A percentile compares a stretch with the other conserved stretches of the same genome.
These are phyloP conservation scores for Ganoderma lucidum DNA, from an alignment of 1,284 basidiomycete genomes.

Conservation along the genomic window DNA sequence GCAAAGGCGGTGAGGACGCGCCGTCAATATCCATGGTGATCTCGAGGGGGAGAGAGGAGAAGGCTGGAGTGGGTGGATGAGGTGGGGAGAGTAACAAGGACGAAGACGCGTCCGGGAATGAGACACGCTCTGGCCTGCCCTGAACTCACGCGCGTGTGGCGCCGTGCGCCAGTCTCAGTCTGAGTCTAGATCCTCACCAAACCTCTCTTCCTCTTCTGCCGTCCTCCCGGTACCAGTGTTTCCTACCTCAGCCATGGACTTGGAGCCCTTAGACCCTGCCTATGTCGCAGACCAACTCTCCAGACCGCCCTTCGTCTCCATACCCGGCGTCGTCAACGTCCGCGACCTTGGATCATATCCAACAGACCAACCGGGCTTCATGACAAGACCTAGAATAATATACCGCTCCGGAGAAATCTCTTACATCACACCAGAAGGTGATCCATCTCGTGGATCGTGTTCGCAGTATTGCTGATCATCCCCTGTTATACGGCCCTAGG, in stretches of 20 bases:
- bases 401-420: conserved; percentile 78
- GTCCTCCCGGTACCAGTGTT: background rate
- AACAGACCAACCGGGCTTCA: conserved; percentile 52
- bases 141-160: conserved; percentile 42
- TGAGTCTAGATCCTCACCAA: background rate
- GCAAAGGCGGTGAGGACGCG: conserved; percentile 50
- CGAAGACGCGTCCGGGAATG: conserved; percentile 37
- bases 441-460: conserved; percentile 10
- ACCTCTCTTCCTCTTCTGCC: background rate
- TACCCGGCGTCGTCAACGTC: conserved; percentile 76
- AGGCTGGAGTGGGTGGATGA: conserved; percentile 26
- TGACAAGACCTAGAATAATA: conserved; percentile 63
- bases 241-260: conserved; percentile 37
- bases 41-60: background rate
- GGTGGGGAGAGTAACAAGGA: conserved; percentile 32
- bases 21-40: conserved; percentile 50
- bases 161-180: background rate
- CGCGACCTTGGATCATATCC: conserved; percentile 74
- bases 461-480: background rate
- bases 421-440: conserved; percentile 70
- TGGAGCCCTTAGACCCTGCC: conserved; percentile 69
- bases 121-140: conserved; percentile 55
- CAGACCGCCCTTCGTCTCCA: conserved; percentile 68
- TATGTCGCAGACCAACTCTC: conserved; percentile 70
- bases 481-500: conserved; percentile 49